A percentile compares a stretch with the other conserved stretches of the same genome.
Conservation (phyloP, 139 green algal species). For the Closterium sp. region DNA sequence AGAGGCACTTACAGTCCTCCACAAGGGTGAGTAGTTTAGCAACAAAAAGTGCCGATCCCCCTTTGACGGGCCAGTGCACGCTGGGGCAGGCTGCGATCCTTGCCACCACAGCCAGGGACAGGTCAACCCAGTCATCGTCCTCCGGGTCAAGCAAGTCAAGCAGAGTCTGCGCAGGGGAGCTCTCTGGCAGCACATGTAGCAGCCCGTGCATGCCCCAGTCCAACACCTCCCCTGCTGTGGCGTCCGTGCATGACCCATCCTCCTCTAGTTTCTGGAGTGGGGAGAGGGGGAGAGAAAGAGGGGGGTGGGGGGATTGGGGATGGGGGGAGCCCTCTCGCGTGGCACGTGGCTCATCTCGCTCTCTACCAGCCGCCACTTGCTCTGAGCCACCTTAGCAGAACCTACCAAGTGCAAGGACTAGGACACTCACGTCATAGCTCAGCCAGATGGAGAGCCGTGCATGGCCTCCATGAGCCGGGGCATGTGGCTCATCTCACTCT, state of each 20-base stretch:
- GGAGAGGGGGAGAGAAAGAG: no score
- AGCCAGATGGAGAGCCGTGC: neutral
- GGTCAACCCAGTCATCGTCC: neutral
- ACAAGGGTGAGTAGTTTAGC: neutral
- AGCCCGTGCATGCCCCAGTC: slow-evolving; percentile 1
- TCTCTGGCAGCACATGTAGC: neutral
- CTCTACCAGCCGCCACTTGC: no score
- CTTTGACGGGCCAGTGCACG: neutral
- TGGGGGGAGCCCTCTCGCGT: no score
- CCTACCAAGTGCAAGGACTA: no score
- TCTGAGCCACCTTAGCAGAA: no score
- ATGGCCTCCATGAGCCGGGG: neutral
- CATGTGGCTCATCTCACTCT: no score
- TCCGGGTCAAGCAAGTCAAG: neutral
- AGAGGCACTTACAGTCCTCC: neutral
- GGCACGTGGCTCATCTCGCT: no score
- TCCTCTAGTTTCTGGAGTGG: neutral
- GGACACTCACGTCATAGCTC: neutral
- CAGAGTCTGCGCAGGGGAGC: no score
- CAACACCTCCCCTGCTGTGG: neutral
- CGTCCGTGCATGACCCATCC: neutral
- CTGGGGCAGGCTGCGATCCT: neutral
- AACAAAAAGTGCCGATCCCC: neutral
- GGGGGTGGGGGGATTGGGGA: no score
- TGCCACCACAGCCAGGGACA: neutral